Evolutionary conservation across 257 asterid genomes (phyloP).

Genomic region (Solanum appendiculatum): DNA sequence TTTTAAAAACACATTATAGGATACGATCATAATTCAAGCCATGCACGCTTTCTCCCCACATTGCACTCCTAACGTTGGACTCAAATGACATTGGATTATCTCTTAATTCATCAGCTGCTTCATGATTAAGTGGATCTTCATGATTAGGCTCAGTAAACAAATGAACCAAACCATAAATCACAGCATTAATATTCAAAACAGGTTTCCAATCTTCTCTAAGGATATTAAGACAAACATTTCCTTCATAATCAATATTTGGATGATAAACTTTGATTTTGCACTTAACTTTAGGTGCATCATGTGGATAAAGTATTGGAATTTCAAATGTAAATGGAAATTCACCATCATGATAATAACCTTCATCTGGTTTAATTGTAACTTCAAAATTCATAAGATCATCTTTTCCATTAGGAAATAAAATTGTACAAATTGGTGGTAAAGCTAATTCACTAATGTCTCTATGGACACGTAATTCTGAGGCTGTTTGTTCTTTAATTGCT

Average conservation of each 20-base stretch:
- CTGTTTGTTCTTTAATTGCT: not conserved
- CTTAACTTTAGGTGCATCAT: constrained; percentile 92
- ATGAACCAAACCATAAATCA: constrained; percentile 78
- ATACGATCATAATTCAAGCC: not conserved
- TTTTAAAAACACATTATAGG: not conserved
- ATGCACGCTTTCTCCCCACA: not conserved
- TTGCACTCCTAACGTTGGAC: not conserved
- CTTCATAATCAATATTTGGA: constrained; percentile 89
- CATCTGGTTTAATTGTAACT: constrained; percentile 78
- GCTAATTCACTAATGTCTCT: constrained; percentile 75
- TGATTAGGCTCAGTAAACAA: constrained; percentile 89
- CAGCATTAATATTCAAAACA: constrained; percentile 75
- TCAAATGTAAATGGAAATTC: constrained; percentile 72
- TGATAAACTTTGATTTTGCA: constrained; percentile 95
- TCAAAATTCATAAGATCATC: constrained; percentile 94
- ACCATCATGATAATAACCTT: constrained; percentile 76
- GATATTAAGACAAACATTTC: constrained; percentile 92
- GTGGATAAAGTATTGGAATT: constrained; percentile 81
- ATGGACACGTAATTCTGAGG: not conserved
- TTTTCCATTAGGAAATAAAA: constrained; percentile 76
- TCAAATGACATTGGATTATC: not conserved
- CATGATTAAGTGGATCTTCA: constrained; percentile 48
- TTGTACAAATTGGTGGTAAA: constrained; percentile 65
- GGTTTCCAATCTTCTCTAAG: constrained; percentile 99
- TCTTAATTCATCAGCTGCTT: not conserved